phyloP scores from a whole-genome alignment of 352 stramenopile genomes.

The Hyaloperonospora arabidopsidis region DNA sequence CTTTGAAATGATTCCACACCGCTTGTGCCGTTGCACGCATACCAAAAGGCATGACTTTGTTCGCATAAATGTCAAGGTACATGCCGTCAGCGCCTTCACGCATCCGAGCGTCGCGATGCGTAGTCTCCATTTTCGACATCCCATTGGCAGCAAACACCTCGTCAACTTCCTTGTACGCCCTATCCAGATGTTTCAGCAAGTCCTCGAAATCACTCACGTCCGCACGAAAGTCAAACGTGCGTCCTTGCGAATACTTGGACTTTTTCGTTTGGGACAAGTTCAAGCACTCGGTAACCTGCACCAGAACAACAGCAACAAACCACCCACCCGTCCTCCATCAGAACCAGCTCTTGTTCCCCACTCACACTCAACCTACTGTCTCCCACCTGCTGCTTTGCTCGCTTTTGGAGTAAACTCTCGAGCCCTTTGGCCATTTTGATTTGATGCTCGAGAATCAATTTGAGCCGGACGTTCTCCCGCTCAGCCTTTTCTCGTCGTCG shows the following conservation, averaged over 20 bases:
- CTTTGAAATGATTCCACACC: constrained; percentile 40
- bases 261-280: constrained; percentile 27
- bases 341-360: background rate
- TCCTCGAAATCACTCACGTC: constrained; percentile 31
- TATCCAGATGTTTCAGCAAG: constrained; percentile 30
- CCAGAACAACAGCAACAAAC: background rate
- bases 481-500: constrained; percentile 34
- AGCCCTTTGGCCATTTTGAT: constrained; percentile 28
- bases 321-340: constrained; percentile 10
- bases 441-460: constrained; percentile 41
- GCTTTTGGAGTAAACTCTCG: constrained; percentile 29
- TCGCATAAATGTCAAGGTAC: constrained; percentile 40
- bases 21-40: constrained; percentile 32
- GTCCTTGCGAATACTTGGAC: constrained; percentile 33
- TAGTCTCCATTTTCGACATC: constrained; percentile 30
- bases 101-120: constrained; percentile 33
- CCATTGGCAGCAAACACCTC: constrained; percentile 32
- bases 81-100: constrained; percentile 32
- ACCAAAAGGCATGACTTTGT: constrained; percentile 40
- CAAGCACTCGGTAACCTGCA: constrained; percentile 22
- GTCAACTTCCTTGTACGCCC: constrained; percentile 31
- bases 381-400: constrained; percentile 25
- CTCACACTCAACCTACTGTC: background rate
- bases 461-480: constrained; percentile 43
- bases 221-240: constrained; percentile 28